Evolutionary conservation across 2,329 filamentous ascomycete genomes (phyloP).

Genomic region (Beauveria sp.): DNA sequence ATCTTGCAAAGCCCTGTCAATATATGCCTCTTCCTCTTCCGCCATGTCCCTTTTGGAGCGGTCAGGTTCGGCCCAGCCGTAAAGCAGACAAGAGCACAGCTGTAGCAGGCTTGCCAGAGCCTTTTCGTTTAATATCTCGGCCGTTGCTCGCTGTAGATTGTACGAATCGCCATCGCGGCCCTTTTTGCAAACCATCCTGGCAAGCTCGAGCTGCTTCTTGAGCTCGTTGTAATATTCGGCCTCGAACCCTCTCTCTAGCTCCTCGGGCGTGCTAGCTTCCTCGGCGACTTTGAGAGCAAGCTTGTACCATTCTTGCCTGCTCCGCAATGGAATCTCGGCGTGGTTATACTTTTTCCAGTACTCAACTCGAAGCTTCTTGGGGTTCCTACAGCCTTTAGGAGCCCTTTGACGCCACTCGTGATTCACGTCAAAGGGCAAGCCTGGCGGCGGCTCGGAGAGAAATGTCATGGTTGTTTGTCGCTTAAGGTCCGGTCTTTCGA

Average conservation of each 20-base stretch:
- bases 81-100: too few relatives aligned
- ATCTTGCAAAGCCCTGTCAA: too few relatives aligned
- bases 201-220: neutral
- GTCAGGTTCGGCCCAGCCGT: too few relatives aligned
- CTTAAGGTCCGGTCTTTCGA: neutral
- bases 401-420: too few relatives aligned
- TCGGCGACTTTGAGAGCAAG: neutral
- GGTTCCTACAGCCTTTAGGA: too few relatives aligned
- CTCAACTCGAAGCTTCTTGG: too few relatives aligned
- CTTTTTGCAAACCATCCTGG: neutral
- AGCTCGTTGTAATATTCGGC: neutral
- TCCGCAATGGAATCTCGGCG: neutral
- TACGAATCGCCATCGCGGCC: neutral
- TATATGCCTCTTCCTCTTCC: too few relatives aligned
- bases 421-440: too few relatives aligned
- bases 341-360: too few relatives aligned
- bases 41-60: too few relatives aligned
- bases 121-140: neutral
- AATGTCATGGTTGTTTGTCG: too few relatives aligned
- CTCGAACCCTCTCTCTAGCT: neutral
- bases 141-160: neutral
- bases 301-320: neutral
- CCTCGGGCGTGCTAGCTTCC: neutral
- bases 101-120: neutral
- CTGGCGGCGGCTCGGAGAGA: too few relatives aligned